Evolutionary conservation across 2,329 filamentous ascomycete genomes (phyloP), one percentile per base, ranked within the genome.

Genomic region (Fusarium buharicum): DNA sequence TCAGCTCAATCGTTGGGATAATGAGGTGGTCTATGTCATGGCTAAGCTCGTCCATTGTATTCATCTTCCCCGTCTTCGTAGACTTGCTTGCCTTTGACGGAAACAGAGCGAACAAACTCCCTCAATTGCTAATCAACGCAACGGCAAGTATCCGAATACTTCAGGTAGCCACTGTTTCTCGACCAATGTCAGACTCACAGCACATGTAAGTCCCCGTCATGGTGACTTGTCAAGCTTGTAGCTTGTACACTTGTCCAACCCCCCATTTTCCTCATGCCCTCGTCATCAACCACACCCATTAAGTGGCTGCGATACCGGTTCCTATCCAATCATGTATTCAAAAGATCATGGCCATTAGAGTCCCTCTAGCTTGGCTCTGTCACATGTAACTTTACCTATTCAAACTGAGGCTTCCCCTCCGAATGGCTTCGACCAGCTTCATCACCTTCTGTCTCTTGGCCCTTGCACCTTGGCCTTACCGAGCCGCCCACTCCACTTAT

Each of bases 161-260:
- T 11, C 7, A 4, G 10, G 12, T 28, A 28, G 27, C 9, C 27
- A 3, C 10, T 28, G 10, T 28, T 13, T 28, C 27, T 28, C 4
- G 20, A 46, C 47, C 24, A 50, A 75, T 74, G 73, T 52, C 70
- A 50, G 69, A 72, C 62, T 64, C 70, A 68, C 69, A 65, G 67
- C 74, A 75, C 56, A 70, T 75, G 74, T 75, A 72, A 73, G 74
- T 75, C 64, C 33, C 45, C 56, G 61, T 58, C 57, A 65, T 63
- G 50, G 52, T 54, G 57, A 59, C 58, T 55, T 62, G 55, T 55
- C 30, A 33, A n/a, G 50, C 50, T 40, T 37, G 34, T 36, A 17
- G 22, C 34, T 33, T 61, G 64, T 65, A 28, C 27, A 28, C 27
- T 52, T 55, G 59, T 59, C 59, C 62, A 59, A 56, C 44, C 62